A percentile compares a stretch with the other conserved stretches of the same genome.
phyloP scores from a whole-genome alignment of 495 filamentous ascomycete species.

The Mytilinidion resinicola region DNA sequence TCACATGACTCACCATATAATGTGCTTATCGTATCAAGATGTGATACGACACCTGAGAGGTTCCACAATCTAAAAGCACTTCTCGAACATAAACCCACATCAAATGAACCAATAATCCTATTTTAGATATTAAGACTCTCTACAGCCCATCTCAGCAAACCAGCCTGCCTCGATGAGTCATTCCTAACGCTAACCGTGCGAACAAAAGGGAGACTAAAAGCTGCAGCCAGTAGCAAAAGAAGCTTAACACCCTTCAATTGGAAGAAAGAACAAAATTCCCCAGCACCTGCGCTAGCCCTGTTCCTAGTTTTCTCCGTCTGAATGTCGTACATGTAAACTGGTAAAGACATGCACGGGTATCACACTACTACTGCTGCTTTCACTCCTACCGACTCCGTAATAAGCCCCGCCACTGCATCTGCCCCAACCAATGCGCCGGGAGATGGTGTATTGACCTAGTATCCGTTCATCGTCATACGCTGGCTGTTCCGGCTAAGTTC shows the following conservation, averaged over 20 bases:
- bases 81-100: too few relatives aligned
- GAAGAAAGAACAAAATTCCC: not conserved
- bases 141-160: not conserved
- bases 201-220: not conserved
- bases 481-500: conserved; percentile 95
- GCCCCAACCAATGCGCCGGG: not conserved
- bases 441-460: conserved; percentile 44
- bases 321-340: not conserved
- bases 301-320: not conserved
- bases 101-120: not conserved
- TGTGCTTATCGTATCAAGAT: too few relatives aligned
- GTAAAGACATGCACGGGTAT: conserved; percentile 23
- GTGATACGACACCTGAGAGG: too few relatives aligned
- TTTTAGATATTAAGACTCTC: conserved; percentile 2
- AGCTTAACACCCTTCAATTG: not conserved
- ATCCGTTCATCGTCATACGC: conserved; percentile 96
- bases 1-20: too few relatives aligned
- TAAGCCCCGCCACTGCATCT: not conserved
- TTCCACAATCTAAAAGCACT: too few relatives aligned
- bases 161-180: not conserved
- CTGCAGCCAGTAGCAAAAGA: not conserved
- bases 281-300: not conserved
- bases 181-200: not conserved
- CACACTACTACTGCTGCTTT: conserved; percentile 7
- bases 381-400: not conserved